Conservation (phyloP, 2,329 filamentous ascomycete species). For the Capronia coronata region DNA sequence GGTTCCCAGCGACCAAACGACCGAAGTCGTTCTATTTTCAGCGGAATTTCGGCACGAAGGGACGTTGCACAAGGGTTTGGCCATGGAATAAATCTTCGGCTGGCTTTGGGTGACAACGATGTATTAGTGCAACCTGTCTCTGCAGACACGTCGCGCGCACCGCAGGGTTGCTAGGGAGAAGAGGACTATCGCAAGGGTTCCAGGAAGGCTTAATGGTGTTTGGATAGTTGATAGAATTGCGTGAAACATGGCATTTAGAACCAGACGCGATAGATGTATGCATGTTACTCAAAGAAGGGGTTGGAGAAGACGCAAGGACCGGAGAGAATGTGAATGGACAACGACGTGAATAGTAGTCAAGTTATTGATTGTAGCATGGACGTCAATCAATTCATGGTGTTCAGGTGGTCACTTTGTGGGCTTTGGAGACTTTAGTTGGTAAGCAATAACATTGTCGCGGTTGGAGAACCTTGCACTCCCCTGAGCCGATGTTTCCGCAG, state of each 20-base stretch:
- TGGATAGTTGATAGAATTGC: not conserved
- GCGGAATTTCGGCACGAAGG: not conserved
- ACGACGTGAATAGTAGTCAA: no score
- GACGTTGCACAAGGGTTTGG: constrained; percentile 1
- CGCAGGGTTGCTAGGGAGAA: not conserved
- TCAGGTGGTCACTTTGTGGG: no score
- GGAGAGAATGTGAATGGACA: no score
- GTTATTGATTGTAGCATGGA: no score
- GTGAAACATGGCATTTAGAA: not conserved
- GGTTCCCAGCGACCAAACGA: not conserved
- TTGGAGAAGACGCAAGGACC: not conserved
- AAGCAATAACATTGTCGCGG: not conserved
- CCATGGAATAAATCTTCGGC: not conserved
- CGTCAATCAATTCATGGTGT: no score
- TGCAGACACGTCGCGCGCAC: not conserved
- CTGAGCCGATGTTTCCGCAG: not conserved
- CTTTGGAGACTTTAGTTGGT: no score
- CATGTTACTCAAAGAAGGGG: not conserved
- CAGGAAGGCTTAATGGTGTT: not conserved
- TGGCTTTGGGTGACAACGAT: not conserved
- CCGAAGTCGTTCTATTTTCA: constrained; percentile 5
- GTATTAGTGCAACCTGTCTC: not conserved
- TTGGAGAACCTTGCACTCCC: not conserved
- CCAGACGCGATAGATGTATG: not conserved
- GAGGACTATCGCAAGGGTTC: not conserved